phyloP scores from a whole-genome alignment of 148 eudicot genomes.

The Rhododendron williamsianum region DNA sequence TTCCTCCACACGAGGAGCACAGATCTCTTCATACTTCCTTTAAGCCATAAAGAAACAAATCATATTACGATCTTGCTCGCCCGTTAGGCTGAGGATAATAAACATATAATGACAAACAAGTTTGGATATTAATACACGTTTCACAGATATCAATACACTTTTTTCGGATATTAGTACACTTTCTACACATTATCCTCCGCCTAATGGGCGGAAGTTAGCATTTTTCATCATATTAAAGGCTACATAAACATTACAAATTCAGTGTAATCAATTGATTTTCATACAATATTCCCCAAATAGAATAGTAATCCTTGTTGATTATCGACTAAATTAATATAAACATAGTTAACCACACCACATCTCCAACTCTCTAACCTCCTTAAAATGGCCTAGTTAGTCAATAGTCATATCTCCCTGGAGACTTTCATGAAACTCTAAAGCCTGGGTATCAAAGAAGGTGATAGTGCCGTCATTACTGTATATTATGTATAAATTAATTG shows the following conservation, averaged over 20 bases:
- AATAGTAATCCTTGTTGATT: neutral
- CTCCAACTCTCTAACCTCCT: neutral
- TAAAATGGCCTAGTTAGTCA: neutral
- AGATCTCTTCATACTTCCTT: constrained; percentile 83
- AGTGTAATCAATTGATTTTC: neutral
- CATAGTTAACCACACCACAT: neutral
- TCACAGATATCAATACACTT: no score
- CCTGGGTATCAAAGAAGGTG: neutral
- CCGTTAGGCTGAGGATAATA: no score
- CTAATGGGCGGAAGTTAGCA: no score
- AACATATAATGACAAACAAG: no score
- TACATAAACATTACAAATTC: neutral
- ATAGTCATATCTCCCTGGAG: neutral
- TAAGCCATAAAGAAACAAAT: constrained; percentile 13
- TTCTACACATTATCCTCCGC: no score
- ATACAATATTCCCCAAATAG: neutral
- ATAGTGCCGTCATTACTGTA: neutral
- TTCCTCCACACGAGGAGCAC: constrained; percentile 76
- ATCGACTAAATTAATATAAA: neutral
- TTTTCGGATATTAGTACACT: no score
- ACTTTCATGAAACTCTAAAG: neutral
- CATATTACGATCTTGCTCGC: neutral
- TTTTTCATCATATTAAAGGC: neutral
- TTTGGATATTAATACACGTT: no score
- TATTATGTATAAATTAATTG: neutral